These are phyloP conservation scores for Quercus wislizeni DNA, from an alignment of 306 rosid species.

Conservation along the genomic window DNA sequence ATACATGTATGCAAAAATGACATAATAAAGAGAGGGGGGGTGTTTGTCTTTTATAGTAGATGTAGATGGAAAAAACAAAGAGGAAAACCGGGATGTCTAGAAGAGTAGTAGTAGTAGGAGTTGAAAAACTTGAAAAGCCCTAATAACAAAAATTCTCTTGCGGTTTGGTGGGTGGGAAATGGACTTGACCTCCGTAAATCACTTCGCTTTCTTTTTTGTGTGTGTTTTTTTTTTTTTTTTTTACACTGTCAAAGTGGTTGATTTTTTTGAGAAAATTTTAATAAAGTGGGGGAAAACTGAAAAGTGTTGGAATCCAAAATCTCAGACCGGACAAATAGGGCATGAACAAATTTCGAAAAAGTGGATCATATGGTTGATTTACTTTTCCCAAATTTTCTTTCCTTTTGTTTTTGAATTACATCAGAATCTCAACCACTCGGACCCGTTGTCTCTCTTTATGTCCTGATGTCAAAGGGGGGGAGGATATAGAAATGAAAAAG, in stretches of 20 bases:
- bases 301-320: conserved; percentile 62
- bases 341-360: conserved; percentile 65
- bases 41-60: background rate
- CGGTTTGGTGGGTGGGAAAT: background rate
- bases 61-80: conserved; percentile 5
- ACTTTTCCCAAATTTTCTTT: conserved; percentile 28
- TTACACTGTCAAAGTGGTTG: conserved; percentile 22
- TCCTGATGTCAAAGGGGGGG: conserved; percentile 8
- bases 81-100: conserved; percentile 13
- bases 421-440: conserved; percentile 48
- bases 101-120: background rate
- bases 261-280: conserved; percentile 10
- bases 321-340: conserved; percentile 70
- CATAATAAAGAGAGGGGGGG: background rate
- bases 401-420: conserved; percentile 35
- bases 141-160: background rate
- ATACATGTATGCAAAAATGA: conserved; percentile 7
- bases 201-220: background rate
- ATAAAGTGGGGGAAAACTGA: background rate
- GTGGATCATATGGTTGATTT: conserved; percentile 30
- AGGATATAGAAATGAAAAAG: background rate
- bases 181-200: conserved; percentile 19
- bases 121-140: background rate
- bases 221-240: conserved; percentile 44
- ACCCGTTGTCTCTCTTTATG: conserved; percentile 1